A percentile compares a stretch with the other conserved stretches of the same genome.
phyloP scores from a whole-genome alignment of 305 asterid species.

The Striga hermonthica region DNA sequence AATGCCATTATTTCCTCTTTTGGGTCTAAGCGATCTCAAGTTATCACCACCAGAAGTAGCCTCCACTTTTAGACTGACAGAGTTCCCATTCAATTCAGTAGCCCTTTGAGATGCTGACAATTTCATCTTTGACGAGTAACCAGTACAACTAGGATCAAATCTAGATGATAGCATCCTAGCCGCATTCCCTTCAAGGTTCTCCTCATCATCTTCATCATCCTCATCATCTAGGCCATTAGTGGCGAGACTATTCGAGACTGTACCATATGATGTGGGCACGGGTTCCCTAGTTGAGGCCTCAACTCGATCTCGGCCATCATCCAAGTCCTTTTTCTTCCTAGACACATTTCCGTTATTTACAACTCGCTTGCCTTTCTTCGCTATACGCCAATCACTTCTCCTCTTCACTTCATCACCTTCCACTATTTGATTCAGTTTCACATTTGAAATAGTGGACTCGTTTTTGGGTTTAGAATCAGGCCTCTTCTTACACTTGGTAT shows the following conservation, averaged over 20 bases:
- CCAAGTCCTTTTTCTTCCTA: constrained; percentile 51
- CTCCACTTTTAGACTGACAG: constrained; percentile 43
- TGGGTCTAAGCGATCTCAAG: constrained; percentile 73
- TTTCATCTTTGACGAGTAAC: constrained; percentile 57
- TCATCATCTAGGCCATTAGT: constrained; percentile 58
- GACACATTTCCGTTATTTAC: constrained; percentile 41
- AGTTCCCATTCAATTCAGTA: constrained; percentile 45
- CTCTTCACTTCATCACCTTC: constrained; percentile 38
- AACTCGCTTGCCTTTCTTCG: constrained; percentile 36
- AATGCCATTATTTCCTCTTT: constrained; percentile 58
- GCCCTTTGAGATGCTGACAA: constrained; percentile 46
- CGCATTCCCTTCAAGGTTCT: constrained; percentile 97
- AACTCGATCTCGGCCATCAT: constrained; percentile 37
- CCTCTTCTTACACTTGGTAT: constrained; percentile 41
- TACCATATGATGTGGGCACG: constrained; percentile 51
- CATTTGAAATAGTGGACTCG: not conserved
- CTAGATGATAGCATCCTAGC: constrained; percentile 99
- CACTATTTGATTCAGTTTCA: not conserved
- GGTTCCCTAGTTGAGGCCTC: constrained; percentile 45
- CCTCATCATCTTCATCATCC: constrained; percentile 92
- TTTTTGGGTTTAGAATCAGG: constrained; percentile 32
- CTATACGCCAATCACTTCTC: constrained; percentile 34
- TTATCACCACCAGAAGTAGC: constrained; percentile 50
- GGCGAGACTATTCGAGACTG: constrained; percentile 40
- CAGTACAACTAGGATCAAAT: constrained; percentile 96